These are phyloP conservation scores for Neodidymelliopsis sp. DNA, from an alignment of 2,329 filamentous ascomycete species.

Conservation along the genomic window DNA sequence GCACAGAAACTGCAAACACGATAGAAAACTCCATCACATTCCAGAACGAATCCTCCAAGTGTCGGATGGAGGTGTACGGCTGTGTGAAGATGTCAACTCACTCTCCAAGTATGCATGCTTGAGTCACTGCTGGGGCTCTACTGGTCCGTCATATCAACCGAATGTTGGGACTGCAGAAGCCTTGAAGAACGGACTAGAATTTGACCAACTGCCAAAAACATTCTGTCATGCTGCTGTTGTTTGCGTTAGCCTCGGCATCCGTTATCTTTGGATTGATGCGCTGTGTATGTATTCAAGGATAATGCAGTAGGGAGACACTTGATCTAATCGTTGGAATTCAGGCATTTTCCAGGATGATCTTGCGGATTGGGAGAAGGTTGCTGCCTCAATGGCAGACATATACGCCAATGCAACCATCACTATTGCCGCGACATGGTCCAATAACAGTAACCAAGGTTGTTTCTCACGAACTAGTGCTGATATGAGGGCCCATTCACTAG, in stretches of 20 bases:
- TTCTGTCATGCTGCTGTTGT: background rate
- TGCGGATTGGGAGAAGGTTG: background rate
- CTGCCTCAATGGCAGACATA: background rate
- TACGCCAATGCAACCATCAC: background rate
- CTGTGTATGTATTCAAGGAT: background rate
- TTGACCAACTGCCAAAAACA: background rate
- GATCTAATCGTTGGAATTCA: background rate
- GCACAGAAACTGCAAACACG: background rate
- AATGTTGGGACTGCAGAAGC: background rate
- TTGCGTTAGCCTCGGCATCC: background rate
- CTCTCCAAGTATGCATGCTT: background rate
- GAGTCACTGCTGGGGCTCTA: background rate
- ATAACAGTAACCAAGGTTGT: background rate
- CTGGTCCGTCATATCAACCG: background rate
- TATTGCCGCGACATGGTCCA: background rate
- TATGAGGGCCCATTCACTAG: background rate
- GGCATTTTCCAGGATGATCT: background rate
- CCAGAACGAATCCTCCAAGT: background rate
- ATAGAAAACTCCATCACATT: background rate
- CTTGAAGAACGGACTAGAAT: background rate
- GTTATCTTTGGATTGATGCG: background rate
- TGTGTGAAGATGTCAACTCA: background rate
- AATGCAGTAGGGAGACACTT: rapidly evolving
- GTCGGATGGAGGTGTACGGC: rapidly evolving
- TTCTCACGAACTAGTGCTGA: background rate